Base-by-base conservation (phyloP, 345 rosid species). In the Boechera retrofracta region DNA sequence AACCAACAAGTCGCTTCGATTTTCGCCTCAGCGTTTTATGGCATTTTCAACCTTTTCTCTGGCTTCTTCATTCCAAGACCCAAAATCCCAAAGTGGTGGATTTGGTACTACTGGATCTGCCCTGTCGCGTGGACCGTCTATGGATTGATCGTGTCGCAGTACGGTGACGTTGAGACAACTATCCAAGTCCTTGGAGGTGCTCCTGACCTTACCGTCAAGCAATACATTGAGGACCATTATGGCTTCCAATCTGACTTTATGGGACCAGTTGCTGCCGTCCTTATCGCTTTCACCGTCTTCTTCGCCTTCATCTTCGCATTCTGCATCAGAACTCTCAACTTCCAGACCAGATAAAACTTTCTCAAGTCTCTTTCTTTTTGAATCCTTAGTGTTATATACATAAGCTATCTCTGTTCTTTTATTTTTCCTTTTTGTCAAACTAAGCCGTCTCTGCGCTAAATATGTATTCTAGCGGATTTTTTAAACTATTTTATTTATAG, bases 31-130 rank as follows among this genome's bases (percentile, higher is more conserved):
- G 86, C 97, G 6, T 93, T 91, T 82, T 93, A 89, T 8, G 59
- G 86, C 2, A 82, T 91, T 66, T 93, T 93, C 82, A 89, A 86
- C 64, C 89, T 93, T 59, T 93, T 91, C 88, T 89, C 92, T 4
- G 95, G 98, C 24, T 92, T 92, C 89, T 92, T 87, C 71, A 89
- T 92, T 57, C 91, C 91, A 21, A 88, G 91, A 84, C 94, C 98
- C 89, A 93, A 53, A 75, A 91, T 89, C 59, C 98, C 93, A 6
- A 86, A 83, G 74, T 90, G 93, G 94, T 92, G 98, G 93, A 47
- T 87, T 2, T 92, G 98, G 98, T 92, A 88, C 82, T 92, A 89
- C 77, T 93, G 92, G 94, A 85, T 93, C 10, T 90, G 89, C 86
- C 98, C 83, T 0, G 78, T 86, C 35, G 97, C 96, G 1, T 90